A percentile compares a stretch with the other conserved stretches of the same genome.
phyloP scores from a whole-genome alignment of 345 rosid genomes.

The Rhodomyrtus tomentosa region DNA sequence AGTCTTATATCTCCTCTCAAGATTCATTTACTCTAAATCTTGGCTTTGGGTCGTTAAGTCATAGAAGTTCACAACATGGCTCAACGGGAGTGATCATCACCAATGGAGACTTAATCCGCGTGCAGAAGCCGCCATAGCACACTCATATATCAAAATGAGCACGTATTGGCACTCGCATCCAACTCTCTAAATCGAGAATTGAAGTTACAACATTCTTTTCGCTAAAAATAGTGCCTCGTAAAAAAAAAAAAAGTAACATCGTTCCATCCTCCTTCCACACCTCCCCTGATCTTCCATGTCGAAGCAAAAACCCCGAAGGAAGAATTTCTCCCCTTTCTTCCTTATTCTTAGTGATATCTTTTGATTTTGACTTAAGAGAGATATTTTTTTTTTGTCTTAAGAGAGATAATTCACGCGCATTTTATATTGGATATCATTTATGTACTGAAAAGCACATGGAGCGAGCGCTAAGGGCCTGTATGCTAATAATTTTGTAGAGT shows the following conservation, averaged over 20 bases:
- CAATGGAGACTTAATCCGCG: background rate
- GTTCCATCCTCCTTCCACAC: background rate
- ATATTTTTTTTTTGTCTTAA: background rate
- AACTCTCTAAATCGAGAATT: background rate
- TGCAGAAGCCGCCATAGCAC: background rate
- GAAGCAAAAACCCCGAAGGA: background rate
- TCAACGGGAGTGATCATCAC: background rate
- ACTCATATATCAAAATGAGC: background rate
- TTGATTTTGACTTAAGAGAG: background rate
- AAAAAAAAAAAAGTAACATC: background rate
- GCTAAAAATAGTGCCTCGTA: background rate
- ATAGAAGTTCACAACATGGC: background rate
- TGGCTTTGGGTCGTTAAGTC: background rate
- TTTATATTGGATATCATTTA: background rate
- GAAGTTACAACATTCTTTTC: background rate
- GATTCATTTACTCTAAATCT: background rate
- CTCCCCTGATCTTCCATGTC: background rate
- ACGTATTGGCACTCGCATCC: accelerated
- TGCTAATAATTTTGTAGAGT: too few relatives aligned
- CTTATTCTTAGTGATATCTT: background rate
- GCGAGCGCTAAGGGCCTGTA: too few relatives aligned
- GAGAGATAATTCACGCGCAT: accelerated
- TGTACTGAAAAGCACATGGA: too few relatives aligned
- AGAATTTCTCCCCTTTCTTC: background rate
- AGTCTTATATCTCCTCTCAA: background rate